phyloP scores from a whole-genome alignment of 495 filamentous ascomycete genomes.

The Xylaria sp. region DNA sequence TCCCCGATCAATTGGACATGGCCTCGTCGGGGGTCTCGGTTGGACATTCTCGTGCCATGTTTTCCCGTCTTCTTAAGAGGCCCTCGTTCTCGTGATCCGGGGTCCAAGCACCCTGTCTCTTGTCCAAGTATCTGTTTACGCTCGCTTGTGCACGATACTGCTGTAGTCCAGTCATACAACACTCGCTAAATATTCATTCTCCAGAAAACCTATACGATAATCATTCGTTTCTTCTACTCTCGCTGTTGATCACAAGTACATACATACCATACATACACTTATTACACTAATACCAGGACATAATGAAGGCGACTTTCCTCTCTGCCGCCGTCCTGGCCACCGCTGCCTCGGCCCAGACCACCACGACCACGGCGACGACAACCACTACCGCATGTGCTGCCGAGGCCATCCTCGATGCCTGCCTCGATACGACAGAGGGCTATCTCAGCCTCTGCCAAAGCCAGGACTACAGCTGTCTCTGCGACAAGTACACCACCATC shows the following conservation, averaged over 20 bases:
- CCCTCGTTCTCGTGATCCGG: constrained; percentile 4
- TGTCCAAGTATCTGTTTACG: neutral
- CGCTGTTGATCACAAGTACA: constrained; percentile 9
- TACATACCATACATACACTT: neutral
- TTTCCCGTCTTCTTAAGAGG: constrained; percentile 13
- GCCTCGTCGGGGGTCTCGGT: constrained; percentile 2
- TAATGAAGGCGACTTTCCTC: constrained; percentile 28
- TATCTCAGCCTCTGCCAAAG: constrained; percentile 45
- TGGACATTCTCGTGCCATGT: constrained; percentile 25
- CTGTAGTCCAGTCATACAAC: neutral
- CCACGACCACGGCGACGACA: constrained; percentile 20
- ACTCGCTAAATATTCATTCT: neutral
- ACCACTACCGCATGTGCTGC: constrained; percentile 43
- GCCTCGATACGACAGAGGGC: constrained; percentile 46
- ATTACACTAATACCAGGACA: neutral
- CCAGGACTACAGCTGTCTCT: constrained; percentile 51
- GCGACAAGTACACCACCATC: constrained; percentile 45
- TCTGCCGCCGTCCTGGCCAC: constrained; percentile 42
- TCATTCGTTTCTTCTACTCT: neutral
- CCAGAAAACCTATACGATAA: neutral
- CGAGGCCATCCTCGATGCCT: constrained; percentile 54
- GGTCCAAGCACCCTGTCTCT: neutral
- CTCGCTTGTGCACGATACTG: constrained; percentile 6
- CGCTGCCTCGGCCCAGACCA: neutral
- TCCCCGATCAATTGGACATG: neutral